These are phyloP conservation scores for Jamesozyma lodderae DNA, from an alignment of 805 yeast genomes.

Conservation along the genomic window DNA sequence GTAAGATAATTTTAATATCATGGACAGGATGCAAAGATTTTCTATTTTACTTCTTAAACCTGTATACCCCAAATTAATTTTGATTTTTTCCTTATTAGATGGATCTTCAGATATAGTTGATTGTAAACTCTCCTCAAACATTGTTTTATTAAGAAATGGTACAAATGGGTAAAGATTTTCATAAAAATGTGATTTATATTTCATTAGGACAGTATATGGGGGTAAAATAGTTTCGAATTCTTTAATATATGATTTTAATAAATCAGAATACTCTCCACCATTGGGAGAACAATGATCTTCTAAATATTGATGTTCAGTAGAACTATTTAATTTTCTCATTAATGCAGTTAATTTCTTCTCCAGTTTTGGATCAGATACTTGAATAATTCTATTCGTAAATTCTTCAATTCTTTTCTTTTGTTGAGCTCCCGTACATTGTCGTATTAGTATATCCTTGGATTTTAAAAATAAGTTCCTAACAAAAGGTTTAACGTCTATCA, in stretches of 20 bases:
- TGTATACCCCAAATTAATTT: conserved; percentile 18
- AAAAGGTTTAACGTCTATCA: conserved; percentile 4
- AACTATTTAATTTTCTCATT: background rate
- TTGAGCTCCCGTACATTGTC: conserved; percentile 13
- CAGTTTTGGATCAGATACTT: conserved; percentile 4
- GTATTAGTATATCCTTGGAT: conserved; percentile 16
- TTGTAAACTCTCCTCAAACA: conserved; percentile 22
- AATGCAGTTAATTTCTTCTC: background rate
- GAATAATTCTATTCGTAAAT: conserved; percentile 21
- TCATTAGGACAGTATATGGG: conserved; percentile 15
- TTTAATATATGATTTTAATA: conserved; percentile 15
- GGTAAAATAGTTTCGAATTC: conserved; percentile 21
- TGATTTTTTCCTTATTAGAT: conserved; percentile 10
- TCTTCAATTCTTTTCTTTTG: conserved; percentile 17
- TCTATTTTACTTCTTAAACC: conserved; percentile 24
- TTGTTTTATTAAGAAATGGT: conserved; percentile 21
- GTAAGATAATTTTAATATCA: conserved; percentile 24
- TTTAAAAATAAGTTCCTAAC: conserved; percentile 6
- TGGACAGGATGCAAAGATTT: conserved; percentile 16
- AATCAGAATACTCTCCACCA: conserved; percentile 18
- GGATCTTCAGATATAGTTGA: conserved; percentile 11
- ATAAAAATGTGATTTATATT: conserved; percentile 24
- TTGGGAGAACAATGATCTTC: conserved; percentile 19
- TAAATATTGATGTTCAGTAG: conserved; percentile 9
- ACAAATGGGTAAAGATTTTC: conserved; percentile 20